Base-by-base conservation (phyloP, 768 basidiomycete species). In the Trametes gibbosa region DNA sequence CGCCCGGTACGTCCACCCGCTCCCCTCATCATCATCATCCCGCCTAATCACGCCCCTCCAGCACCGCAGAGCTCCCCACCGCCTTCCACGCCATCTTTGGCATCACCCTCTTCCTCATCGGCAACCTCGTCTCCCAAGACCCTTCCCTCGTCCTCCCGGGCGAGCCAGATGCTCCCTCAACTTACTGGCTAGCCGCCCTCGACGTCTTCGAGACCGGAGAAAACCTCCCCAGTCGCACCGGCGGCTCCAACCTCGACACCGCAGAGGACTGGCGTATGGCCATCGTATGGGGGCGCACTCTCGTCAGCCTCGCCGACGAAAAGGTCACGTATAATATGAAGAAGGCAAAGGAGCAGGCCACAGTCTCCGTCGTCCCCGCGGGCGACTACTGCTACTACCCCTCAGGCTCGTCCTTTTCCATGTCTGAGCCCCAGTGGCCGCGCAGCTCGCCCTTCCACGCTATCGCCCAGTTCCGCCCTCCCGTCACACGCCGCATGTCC, bases 161-260 rank as follows among this genome's bases (percentile, higher is more conserved):
- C 39, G 86, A 89, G 63, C 86, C 85, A 9, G 65, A 66, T 14
- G 72, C 66, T 2, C 75, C 83, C 13, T 73, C 76, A 4, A 76
- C 80, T 0, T 88, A 86, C 68, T 89, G 84, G 82, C 77, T 85
- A 37, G 79, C 82, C n/a, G 84, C 87, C 1, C 75, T 90, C 53
- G 86, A 87, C 65, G 83, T 86, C 7, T 86, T 89, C 64, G 84
- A 87, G 71, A 83, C 81, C 7, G 86, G 85, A 43, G 85, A 88
- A 65, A 83, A 77, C 62, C 72, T 85, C 7, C 85, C 85, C 0
- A 76, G 77, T 35, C 77, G 77, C 34, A 64, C 65, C 16, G 59
- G 59, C 47, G 62, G 57, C 35, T 21, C 25, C 58, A 63, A 35
- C 17, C n/a, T 37, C 19, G 41, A 47, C 45, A 49, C 41, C n/a